Conservation (phyloP, 768 basidiomycete genomes). For the Lyophyllum decastes region DNA sequence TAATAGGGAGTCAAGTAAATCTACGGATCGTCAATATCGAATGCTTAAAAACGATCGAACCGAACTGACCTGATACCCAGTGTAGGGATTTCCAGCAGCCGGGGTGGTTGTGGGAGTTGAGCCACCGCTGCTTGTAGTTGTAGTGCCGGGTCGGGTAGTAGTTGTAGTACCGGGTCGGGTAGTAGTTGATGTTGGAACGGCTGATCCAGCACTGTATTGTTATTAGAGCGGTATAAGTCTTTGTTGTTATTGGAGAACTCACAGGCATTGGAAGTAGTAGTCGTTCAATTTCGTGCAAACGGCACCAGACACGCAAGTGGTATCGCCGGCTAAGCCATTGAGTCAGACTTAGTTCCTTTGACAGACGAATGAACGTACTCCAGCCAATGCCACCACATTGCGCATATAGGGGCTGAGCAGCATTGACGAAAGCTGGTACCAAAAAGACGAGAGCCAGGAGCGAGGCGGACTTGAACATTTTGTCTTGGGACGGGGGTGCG, state of each 20-base stretch:
- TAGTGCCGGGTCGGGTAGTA: constrained; percentile 17
- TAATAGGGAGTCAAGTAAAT: constrained; percentile 58
- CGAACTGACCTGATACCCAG: constrained; percentile 42
- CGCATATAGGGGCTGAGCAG: constrained; percentile 43
- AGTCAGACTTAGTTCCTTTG: constrained; percentile 22
- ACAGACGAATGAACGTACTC: constrained; percentile 36
- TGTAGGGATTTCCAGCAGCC: constrained; percentile 53
- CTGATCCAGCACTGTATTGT: constrained; percentile 15
- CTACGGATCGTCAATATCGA: constrained; percentile 23
- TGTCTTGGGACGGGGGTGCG: constrained; percentile 3
- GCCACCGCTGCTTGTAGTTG: too few species aligned
- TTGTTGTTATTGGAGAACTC: constrained; percentile 5
- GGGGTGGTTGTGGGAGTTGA: constrained; percentile 30
- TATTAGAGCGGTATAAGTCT: not conserved
- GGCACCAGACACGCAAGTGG: constrained; percentile 39
- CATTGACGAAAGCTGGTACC: constrained; percentile 44
- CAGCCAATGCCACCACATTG: constrained; percentile 58
- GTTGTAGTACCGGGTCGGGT: constrained; percentile 19
- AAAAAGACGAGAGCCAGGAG: constrained; percentile 43
- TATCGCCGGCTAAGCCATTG: constrained; percentile 32
- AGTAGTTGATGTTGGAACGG: constrained; percentile 17
- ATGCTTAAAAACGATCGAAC: not conserved
- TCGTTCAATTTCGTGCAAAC: constrained; percentile 34
- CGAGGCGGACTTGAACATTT: constrained; percentile 50
- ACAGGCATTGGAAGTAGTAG: constrained; percentile 46